phyloP scores from a whole-genome alignment of 768 basidiomycete genomes.

The Amanita pallidorosea region DNA sequence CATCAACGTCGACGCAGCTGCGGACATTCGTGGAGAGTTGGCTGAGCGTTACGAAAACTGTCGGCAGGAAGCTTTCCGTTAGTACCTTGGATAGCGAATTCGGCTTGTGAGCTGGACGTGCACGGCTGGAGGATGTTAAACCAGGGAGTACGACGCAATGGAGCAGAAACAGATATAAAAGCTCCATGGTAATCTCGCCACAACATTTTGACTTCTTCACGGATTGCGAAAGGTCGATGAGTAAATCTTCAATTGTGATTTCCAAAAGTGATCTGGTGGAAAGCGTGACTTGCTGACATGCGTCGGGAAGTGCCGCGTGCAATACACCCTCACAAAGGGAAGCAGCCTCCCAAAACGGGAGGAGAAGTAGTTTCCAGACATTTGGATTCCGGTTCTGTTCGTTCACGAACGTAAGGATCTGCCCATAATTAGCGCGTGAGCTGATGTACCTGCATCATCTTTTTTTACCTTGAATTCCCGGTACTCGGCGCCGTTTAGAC shows the following conservation, averaged over 20 bases:
- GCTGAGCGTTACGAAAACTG: slow-evolving; percentile 21
- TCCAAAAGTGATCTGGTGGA: neutral
- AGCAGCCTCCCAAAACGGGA: slow-evolving; percentile 6
- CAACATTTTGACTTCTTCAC: neutral
- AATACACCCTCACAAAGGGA: neutral
- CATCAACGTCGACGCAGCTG: slow-evolving; percentile 38
- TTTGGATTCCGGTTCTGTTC: slow-evolving; percentile 15
- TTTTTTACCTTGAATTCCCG: slow-evolving; percentile 48
- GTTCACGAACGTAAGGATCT: slow-evolving; percentile 56
- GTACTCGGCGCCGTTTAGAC: slow-evolving; percentile 45
- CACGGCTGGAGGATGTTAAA: slow-evolving; percentile 28
- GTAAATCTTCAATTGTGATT: neutral
- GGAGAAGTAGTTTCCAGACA: neutral
- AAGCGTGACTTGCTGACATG: neutral
- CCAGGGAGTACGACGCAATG: slow-evolving; percentile 16
- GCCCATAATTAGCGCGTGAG: neutral
- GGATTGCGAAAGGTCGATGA: neutral
- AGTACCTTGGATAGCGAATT: slow-evolving; percentile 21
- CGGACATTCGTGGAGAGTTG: slow-evolving; percentile 11
- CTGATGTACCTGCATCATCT: neutral
- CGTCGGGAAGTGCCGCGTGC: neutral
- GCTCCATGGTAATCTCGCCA: slow-evolving; percentile 8
- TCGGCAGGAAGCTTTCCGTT: slow-evolving; percentile 27
- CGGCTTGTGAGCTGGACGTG: slow-evolving; percentile 20
- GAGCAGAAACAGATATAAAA: slow-evolving; percentile 13